Conservation (phyloP, 1,139 yeast genomes). For the Pichiaceae sp. region DNA sequence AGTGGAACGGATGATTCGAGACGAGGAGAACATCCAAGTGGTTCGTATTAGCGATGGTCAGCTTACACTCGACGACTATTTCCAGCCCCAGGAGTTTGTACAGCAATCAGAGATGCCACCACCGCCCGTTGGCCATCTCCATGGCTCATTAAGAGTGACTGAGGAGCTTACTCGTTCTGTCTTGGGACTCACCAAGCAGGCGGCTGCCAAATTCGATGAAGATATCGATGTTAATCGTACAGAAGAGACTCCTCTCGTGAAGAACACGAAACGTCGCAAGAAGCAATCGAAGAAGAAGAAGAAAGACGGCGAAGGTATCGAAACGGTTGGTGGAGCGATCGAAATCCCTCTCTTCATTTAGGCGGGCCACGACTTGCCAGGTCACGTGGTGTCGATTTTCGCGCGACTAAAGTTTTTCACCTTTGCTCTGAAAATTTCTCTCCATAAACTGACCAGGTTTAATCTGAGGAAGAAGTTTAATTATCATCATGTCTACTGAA, state of each 20-base stretch:
- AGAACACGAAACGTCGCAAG: not conserved
- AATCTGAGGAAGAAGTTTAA: conserved; percentile 84
- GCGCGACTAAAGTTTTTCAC: not conserved
- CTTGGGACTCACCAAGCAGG: conserved; percentile 11
- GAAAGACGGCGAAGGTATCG: conserved; percentile 11
- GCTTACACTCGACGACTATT: conserved; percentile 22
- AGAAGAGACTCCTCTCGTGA: not conserved
- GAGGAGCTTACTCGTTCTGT: conserved; percentile 11
- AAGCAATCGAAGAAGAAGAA: not conserved
- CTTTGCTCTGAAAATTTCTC: conserved; percentile 1
- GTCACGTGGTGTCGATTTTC: not conserved
- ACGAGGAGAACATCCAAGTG: conserved; percentile 24
- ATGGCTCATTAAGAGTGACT: conserved; percentile 6
- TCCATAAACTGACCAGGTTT: conserved; percentile 62
- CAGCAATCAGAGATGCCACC: not conserved
- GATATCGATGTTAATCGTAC: conserved; percentile 8
- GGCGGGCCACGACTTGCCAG: not conserved
- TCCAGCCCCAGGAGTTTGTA: conserved; percentile 4
- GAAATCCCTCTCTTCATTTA: conserved; percentile 34
- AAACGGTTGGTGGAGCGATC: conserved; percentile 32
- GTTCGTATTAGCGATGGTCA: conserved; percentile 20
- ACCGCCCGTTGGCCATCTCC: not conserved
- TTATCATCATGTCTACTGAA: conserved; percentile 63
- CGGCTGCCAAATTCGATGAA: too few species aligned
- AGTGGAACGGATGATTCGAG: conserved; percentile 22